Conservation (phyloP, 768 basidiomycete genomes). For the Lactarius indigo region DNA sequence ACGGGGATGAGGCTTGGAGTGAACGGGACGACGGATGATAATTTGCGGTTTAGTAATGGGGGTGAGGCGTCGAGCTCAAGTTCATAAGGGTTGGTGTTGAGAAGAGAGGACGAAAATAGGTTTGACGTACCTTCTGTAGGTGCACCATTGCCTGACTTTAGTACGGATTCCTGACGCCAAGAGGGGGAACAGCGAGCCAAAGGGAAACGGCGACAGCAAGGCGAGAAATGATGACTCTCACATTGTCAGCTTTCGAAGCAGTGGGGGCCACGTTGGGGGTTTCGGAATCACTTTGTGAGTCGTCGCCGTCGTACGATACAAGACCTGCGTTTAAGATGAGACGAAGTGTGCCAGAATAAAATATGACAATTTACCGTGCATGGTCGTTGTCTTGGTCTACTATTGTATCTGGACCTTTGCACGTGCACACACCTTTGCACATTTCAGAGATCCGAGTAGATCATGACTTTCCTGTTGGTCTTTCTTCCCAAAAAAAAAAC, state of each 20-base stretch:
- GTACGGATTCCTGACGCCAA: constrained; percentile 26
- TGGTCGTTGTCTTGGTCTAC: neutral
- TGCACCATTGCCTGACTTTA: constrained; percentile 18
- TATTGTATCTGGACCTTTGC: no score
- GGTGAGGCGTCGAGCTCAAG: constrained; percentile 11
- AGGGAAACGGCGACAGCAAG: constrained; percentile 27
- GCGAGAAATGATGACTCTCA: constrained; percentile 27
- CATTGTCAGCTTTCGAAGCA: constrained; percentile 17
- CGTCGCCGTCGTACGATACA: constrained; percentile 25
- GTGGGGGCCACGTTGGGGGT: neutral
- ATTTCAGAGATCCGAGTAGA: no score
- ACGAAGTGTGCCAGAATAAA: neutral
- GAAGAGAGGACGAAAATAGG: neutral
- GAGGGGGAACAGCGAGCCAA: constrained; percentile 24
- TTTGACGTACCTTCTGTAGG: constrained; percentile 19
- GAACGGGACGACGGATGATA: constrained; percentile 21
- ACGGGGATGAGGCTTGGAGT: constrained; percentile 24
- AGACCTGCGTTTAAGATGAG: constrained; percentile 14
- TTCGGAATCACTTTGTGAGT: constrained; percentile 27
- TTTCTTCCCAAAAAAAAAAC: no score
- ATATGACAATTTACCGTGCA: constrained; percentile 7
- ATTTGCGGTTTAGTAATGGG: constrained; percentile 23
- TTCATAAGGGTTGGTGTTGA: neutral
- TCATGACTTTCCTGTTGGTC: no score
- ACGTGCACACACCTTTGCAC: no score